Conservation (phyloP, 2,329 filamentous ascomycete genomes). For the Apiospora marii region DNA sequence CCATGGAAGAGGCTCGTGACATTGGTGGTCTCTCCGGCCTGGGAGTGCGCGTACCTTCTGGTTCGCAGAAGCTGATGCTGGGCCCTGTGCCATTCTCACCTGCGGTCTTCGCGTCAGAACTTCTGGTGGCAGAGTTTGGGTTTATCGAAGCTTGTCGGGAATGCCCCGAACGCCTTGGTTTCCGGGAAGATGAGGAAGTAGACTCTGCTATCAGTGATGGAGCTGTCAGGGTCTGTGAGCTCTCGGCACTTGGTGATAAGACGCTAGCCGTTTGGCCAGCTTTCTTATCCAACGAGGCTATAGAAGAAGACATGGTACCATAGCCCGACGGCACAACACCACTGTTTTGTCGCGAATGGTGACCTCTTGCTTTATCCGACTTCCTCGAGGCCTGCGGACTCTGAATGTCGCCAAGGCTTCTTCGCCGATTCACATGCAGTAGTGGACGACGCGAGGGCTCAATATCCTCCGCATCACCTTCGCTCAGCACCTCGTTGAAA, state of each 20-base stretch:
- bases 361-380: conserved; percentile 31
- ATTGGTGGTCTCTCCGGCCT: conserved; percentile 46
- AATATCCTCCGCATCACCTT: conserved; percentile 49
- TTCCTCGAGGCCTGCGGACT: conserved; percentile 42
- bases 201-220: neutral
- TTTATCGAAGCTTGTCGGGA: conserved; percentile 62
- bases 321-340: conserved; percentile 29
- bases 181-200: conserved; percentile 27
- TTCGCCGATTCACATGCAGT: conserved; percentile 41
- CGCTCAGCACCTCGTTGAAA: conserved; percentile 51
- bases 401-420: conserved; percentile 51
- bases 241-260: neutral
- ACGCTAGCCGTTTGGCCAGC: neutral
- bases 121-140: conserved; percentile 68
- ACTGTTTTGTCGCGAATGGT: conserved; percentile 26
- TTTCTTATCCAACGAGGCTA: conserved; percentile 17
- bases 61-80: conserved; percentile 77
- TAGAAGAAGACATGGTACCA: conserved; percentile 35
- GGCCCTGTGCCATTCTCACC: conserved; percentile 71
- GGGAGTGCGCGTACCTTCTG: conserved; percentile 41
- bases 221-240: conserved; percentile 8
- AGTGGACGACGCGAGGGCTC: conserved; percentile 42
- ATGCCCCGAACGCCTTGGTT: conserved; percentile 31
- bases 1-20: conserved; percentile 57
- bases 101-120: conserved; percentile 73